Percentiles rank a stretch among this genome's conserved stretches.
phyloP scores from a whole-genome alignment of 768 basidiomycete genomes.

The Boletales sp. region DNA sequence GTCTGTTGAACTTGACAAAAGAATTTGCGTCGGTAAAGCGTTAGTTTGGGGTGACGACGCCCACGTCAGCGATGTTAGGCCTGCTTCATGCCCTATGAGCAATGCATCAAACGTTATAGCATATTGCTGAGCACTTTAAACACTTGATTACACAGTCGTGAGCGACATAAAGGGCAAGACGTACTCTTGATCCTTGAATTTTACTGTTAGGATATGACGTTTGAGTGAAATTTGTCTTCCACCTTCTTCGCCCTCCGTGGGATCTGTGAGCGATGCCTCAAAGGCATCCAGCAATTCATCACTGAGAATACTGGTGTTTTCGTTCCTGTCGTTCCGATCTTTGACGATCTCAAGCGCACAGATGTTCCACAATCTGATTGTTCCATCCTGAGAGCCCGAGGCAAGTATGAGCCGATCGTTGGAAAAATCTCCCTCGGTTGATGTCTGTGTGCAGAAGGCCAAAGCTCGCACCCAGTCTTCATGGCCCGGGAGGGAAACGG shows the following conservation, averaged over 20 bases:
- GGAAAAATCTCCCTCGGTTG: slow-evolving; percentile 10
- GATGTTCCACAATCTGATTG: slow-evolving; percentile 91
- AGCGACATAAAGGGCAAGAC: slow-evolving; percentile 20
- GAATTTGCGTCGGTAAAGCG: slow-evolving; percentile 37
- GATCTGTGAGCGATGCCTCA: slow-evolving; percentile 72
- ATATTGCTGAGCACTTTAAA: slow-evolving; percentile 47
- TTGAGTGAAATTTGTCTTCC: slow-evolving; percentile 87
- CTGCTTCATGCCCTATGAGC: slow-evolving; percentile 93
- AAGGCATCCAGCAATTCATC: slow-evolving; percentile 87
- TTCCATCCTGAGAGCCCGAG: slow-evolving; percentile 93
- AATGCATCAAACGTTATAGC: slow-evolving; percentile 91
- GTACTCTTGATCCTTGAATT: slow-evolving; percentile 32
- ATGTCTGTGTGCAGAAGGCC: slow-evolving; percentile 48
- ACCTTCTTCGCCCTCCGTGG: slow-evolving; percentile 72
- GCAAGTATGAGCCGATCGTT: slow-evolving; percentile 66
- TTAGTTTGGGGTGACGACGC: slow-evolving; percentile 38
- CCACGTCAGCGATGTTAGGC: slow-evolving; percentile 88
- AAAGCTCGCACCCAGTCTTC: slow-evolving; percentile 94
- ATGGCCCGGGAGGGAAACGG: slow-evolving; percentile 71
- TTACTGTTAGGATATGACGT: slow-evolving; percentile 73
- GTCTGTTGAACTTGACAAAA: slow-evolving; percentile 93
- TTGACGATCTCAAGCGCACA: slow-evolving; percentile 38
- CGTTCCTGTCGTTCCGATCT: slow-evolving; percentile 9
- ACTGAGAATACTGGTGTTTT: slow-evolving; percentile 34
- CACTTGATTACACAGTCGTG: slow-evolving; percentile 9